phyloP scores from a whole-genome alignment of 805 yeast species.

The Candida ipomoeae region DNA sequence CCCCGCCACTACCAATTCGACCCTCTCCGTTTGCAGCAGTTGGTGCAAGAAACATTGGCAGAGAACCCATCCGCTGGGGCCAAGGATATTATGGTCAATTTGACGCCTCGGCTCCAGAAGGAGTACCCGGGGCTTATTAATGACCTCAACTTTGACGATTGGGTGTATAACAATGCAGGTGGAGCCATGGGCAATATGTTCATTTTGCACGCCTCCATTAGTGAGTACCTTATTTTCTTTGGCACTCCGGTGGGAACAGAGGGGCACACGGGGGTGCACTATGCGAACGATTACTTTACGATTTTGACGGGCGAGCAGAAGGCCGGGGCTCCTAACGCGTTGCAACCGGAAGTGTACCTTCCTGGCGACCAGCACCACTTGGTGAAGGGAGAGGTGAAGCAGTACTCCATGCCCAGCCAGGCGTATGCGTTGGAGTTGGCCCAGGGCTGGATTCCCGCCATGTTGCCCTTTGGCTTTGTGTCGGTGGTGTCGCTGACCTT shows the following conservation, averaged over 20 bases:
- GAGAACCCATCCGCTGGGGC: conserved; percentile 56
- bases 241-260: conserved; percentile 94
- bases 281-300: conserved; percentile 96
- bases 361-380: conserved; percentile 90
- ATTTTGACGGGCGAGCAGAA: conserved; percentile 75
- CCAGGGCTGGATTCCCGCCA: conserved; percentile 97
- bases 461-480: conserved; percentile 93
- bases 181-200: conserved; percentile 98
- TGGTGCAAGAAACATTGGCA: conserved; percentile 53
- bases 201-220: conserved; percentile 87
- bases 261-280: conserved; percentile 94
- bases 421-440: conserved; percentile 91
- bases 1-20: conserved; percentile 73
- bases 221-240: conserved; percentile 89
- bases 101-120: conserved; percentile 42
- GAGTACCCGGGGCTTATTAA: conserved; percentile 75
- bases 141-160: conserved; percentile 68
- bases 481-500: conserved; percentile 77
- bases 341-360: conserved; percentile 61
- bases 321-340: conserved; percentile 65
- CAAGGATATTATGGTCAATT: conserved; percentile 56
- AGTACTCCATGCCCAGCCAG: conserved; percentile 79
- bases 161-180: conserved; percentile 98
- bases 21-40: conserved; percentile 49
- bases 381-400: conserved; percentile 68